phyloP scores from a whole-genome alignment of 2,329 filamentous ascomycete genomes.

The Beauveria rudraprayagi region DNA sequence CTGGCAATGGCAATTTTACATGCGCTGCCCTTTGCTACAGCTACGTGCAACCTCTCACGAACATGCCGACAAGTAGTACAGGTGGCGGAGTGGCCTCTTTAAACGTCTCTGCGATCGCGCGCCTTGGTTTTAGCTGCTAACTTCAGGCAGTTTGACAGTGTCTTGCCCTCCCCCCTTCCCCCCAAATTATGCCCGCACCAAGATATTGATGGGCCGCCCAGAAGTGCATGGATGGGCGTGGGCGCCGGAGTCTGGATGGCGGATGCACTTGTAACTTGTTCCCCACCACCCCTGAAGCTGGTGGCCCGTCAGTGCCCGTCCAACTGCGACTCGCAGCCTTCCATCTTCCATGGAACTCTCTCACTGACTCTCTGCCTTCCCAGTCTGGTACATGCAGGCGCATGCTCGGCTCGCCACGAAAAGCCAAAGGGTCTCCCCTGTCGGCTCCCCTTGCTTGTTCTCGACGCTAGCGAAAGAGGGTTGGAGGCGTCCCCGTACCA shows the following conservation, averaged over 20 bases:
- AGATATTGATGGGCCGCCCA: no score
- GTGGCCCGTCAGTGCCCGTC: background rate
- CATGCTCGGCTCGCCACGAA: background rate
- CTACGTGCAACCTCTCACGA: background rate
- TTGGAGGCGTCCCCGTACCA: background rate
- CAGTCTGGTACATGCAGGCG: background rate
- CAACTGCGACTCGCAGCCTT: constrained; percentile 5
- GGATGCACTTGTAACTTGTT: background rate
- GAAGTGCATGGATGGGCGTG: no score
- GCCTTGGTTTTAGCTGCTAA: background rate
- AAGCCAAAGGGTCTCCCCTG: constrained; percentile 3
- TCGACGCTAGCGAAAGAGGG: constrained; percentile 2
- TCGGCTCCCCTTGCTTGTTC: background rate
- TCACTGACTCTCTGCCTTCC: background rate
- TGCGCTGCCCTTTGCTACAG: background rate
- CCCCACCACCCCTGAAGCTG: constrained; percentile 9
- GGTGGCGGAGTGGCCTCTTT: no score
- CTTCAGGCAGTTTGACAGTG: background rate
- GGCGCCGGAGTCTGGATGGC: background rate
- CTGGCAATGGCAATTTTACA: background rate
- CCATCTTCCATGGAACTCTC: background rate
- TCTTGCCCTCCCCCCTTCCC: background rate
- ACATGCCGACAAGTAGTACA: background rate
- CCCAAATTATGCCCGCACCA: no score
- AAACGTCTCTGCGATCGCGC: background rate